Evolutionary conservation across 345 rosid genomes (phyloP).

Genomic region (Hibiscus trionum): DNA sequence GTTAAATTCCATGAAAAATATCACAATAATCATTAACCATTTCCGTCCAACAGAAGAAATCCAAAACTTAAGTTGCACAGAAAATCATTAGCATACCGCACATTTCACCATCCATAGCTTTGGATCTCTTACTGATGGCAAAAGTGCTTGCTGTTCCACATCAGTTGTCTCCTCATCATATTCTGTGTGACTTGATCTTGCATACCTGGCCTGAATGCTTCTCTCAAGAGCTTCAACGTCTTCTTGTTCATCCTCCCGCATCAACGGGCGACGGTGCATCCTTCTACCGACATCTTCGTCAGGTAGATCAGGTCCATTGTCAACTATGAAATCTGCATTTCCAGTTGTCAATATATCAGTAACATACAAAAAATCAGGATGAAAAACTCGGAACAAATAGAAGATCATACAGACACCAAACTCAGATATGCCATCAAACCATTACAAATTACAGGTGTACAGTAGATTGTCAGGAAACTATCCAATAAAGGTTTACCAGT

Average conservation of each 20-base stretch:
- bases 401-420: slow-evolving; percentile 4
- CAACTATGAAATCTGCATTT: slow-evolving; percentile 56
- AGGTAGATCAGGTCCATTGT: slow-evolving; percentile 62
- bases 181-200: slow-evolving; percentile 57
- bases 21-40: background rate
- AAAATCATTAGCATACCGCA: slow-evolving; percentile 23
- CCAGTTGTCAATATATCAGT: slow-evolving; percentile 3
- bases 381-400: background rate
- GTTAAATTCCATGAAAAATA: background rate
- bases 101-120: slow-evolving; percentile 53
- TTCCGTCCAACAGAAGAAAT: background rate
- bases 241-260: slow-evolving; percentile 79
- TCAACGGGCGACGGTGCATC: slow-evolving; percentile 57
- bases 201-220: slow-evolving; percentile 71
- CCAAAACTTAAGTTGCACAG: background rate
- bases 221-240: slow-evolving; percentile 88
- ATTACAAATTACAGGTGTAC: background rate
- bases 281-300: slow-evolving; percentile 72
- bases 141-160: slow-evolving; percentile 97
- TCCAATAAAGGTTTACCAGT: background rate
- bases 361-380: background rate
- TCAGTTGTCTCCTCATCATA: slow-evolving; percentile 97
- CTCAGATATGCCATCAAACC: background rate
- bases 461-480: background rate
- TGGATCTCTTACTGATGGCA: slow-evolving; percentile 96